Evolutionary conservation across 2,329 filamentous ascomycete genomes (phyloP), one percentile per base, ranked within the genome.

Genomic region (Achaetomium macrosporum): DNA sequence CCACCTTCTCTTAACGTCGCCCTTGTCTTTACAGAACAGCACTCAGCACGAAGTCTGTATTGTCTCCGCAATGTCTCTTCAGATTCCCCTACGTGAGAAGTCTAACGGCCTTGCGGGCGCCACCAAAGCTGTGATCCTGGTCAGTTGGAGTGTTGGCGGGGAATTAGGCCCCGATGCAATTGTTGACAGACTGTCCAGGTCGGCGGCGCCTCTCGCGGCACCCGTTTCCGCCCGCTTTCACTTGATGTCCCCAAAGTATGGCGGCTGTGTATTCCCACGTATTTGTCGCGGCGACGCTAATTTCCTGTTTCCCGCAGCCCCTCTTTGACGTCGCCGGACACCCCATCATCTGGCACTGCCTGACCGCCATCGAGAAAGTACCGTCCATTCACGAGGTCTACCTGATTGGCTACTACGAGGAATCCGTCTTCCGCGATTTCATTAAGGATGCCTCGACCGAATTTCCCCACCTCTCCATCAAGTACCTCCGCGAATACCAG

Each of bases 341-440:
- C 73, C 90, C 92, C 64, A 97, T 99, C 75, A 90, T 97, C 76
- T 92, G 91, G 81, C 93, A 99, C 78, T 96, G 91, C 78, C 82
- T 99, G 69, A 88, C 87, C 66, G 90, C 93, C 65, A 82, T 97
- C 66, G 84, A 88, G 61, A 95, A 91, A 70, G 88, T 97, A 56
- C 87, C 89, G 65, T 87, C 88, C 66, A 81, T 99, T 71, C 88
- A 90, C 68, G 93, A 99, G 73, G 92, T 99, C 64, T 91, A 93
- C 76, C 85, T 99, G 66, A 95, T 99, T 67, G 93, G 93, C 67
- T 99, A 99, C 82, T 99, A 97, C 72, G 93, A 99, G 69, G 93
- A 97, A 76, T 81, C 83, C 42, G 89, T 97, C 65, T 96, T 97
- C 81, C 88, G 90, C 66, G 91, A 96, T 73, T 97, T 97, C 75